phyloP scores from a whole-genome alignment of 768 basidiomycete genomes.

The Suillus clintonianus region DNA sequence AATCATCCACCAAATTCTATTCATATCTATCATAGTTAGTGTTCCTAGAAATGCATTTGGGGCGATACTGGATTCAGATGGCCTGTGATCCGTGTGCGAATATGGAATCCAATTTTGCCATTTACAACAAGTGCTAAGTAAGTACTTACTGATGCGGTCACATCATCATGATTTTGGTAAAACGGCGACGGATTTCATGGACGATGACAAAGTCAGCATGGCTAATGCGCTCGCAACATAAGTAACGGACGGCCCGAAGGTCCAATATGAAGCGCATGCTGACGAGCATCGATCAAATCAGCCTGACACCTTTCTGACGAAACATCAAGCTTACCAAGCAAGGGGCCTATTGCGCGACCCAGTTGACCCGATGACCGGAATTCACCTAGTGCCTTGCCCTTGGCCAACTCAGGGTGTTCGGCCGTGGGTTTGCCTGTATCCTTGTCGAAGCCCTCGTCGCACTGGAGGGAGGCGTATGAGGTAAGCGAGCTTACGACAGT shows the following conservation, averaged over 20 bases:
- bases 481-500: slow-evolving; percentile 95
- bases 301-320: slow-evolving; percentile 10
- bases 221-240: slow-evolving; percentile 64
- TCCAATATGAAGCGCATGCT: slow-evolving; percentile 91
- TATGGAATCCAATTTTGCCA: background rate
- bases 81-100: background rate
- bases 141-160: background rate
- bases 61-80: background rate
- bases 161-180: slow-evolving; percentile 11
- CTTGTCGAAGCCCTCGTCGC: slow-evolving; percentile 69
- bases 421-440: slow-evolving; percentile 55
- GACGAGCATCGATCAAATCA: background rate
- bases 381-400: slow-evolving; percentile 80
- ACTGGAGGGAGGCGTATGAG: slow-evolving; percentile 87
- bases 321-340: slow-evolving; percentile 62
- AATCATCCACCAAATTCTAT: background rate
- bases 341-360: slow-evolving; percentile 88
- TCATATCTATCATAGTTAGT: background rate
- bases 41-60: background rate
- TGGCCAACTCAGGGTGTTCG: slow-evolving; percentile 70
- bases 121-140: background rate
- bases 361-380: slow-evolving; percentile 95
- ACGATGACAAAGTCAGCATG: slow-evolving; percentile 59
- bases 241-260: slow-evolving; percentile 79
- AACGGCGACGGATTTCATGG: slow-evolving; percentile 54